Conservation (phyloP, 192 early-diverging fungal species). For the Coemansia sp. region DNA sequence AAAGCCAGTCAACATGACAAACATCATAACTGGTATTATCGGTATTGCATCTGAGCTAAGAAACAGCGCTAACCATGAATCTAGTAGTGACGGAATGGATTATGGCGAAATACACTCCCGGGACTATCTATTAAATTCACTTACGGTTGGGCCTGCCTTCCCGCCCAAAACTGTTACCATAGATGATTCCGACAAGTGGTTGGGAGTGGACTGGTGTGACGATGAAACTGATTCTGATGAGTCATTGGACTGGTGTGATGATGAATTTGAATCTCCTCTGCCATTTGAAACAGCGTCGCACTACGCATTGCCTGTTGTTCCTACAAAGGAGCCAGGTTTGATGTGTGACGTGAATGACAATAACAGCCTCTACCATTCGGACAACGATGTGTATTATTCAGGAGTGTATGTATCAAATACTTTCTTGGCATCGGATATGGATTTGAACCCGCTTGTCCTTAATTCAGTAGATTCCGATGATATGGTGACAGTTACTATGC, state of each 20-base stretch:
- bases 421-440: background rate
- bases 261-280: background rate
- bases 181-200: background rate
- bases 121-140: too few species aligned
- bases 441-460: background rate
- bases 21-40: too few species aligned
- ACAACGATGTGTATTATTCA: constrained; percentile 4
- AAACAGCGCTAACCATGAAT: too few species aligned
- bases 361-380: background rate
- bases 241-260: background rate
- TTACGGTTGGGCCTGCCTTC: too few species aligned
- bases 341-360: background rate
- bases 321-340: background rate
- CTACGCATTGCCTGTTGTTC: background rate
- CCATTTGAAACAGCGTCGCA: background rate
- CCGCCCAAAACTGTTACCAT: too few species aligned
- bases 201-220: too few species aligned
- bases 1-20: background rate
- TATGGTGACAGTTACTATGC: background rate
- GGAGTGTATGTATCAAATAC: background rate
- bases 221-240: background rate
- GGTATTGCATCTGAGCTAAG: too few species aligned
- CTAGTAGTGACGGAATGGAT: too few species aligned
- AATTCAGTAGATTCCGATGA: too few species aligned
- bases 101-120: too few species aligned